Conservation (phyloP, 257 asterid species). For the Solanum piurae region DNA sequence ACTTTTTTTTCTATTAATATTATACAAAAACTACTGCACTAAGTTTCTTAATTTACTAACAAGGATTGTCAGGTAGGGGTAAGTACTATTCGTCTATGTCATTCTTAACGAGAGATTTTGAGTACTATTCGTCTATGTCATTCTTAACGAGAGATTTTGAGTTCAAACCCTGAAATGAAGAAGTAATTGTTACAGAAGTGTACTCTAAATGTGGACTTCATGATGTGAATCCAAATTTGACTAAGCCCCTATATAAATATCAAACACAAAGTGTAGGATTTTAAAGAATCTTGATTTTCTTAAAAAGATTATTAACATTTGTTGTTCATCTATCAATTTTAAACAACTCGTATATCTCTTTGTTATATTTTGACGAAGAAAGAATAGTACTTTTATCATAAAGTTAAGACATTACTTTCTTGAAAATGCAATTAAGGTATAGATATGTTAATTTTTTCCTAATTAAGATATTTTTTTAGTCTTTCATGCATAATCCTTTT, state of each 20-base stretch:
- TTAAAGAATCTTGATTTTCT: background rate
- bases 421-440: background rate
- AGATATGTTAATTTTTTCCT: background rate
- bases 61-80: background rate
- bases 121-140: too few relatives aligned
- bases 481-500: background rate
- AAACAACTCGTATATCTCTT: background rate
- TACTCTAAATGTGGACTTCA: background rate
- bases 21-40: background rate
- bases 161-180: fast-evolving
- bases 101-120: background rate
- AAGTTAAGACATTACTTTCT: background rate
- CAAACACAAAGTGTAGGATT: background rate
- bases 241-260: fast-evolving
- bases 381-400: background rate
- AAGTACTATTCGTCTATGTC: background rate
- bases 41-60: background rate
- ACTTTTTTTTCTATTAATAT: background rate
- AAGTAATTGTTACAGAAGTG: too few relatives aligned
- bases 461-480: background rate
- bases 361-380: background rate
- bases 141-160: background rate
- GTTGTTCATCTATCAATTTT: background rate
- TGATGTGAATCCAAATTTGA: background rate
- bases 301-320: background rate